Evolutionary conservation across 805 yeast species (phyloP).

Genomic region (Saccharomycopsis amapae): DNA sequence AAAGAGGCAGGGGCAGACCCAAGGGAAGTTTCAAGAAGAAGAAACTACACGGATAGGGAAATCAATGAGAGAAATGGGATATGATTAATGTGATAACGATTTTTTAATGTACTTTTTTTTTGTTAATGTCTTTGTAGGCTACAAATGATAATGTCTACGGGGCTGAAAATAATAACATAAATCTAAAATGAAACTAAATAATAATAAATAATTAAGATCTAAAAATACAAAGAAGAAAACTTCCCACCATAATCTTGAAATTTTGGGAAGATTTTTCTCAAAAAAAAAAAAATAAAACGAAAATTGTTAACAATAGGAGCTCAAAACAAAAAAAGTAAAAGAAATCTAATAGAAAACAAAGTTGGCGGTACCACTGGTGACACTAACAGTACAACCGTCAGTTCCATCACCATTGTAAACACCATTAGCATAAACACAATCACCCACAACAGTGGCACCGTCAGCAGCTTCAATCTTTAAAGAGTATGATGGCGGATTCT

Average conservation of each 20-base stretch:
- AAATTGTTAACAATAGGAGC: background rate
- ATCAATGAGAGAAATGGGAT: too few species aligned
- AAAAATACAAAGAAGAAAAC: too few species aligned
- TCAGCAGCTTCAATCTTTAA: constrained; percentile 72
- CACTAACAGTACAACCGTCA: constrained; percentile 76
- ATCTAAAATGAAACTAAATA: background rate
- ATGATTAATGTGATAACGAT: too few species aligned
- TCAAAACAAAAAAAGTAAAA: background rate
- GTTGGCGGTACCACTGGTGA: constrained; percentile 51
- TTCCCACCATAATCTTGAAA: too few species aligned
- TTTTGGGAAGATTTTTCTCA: too few species aligned
- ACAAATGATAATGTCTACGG: too few species aligned
- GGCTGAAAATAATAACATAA: background rate
- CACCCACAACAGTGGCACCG: constrained; percentile 51
- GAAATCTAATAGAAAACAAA: constrained; percentile 45
- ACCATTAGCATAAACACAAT: constrained; percentile 77
- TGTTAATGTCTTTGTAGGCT: too few species aligned
- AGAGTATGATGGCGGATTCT: constrained; percentile 57
- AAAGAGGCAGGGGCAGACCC: background rate
- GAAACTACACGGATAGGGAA: too few species aligned
- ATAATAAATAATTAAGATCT: too few species aligned
- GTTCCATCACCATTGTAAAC: constrained; percentile 51
- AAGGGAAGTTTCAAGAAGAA: background rate
- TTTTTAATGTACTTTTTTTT: too few species aligned
- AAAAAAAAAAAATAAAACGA: background rate